Base-by-base conservation (phyloP, 2,329 filamentous ascomycete genomes). In the Pseudogymnoascus sp. region DNA sequence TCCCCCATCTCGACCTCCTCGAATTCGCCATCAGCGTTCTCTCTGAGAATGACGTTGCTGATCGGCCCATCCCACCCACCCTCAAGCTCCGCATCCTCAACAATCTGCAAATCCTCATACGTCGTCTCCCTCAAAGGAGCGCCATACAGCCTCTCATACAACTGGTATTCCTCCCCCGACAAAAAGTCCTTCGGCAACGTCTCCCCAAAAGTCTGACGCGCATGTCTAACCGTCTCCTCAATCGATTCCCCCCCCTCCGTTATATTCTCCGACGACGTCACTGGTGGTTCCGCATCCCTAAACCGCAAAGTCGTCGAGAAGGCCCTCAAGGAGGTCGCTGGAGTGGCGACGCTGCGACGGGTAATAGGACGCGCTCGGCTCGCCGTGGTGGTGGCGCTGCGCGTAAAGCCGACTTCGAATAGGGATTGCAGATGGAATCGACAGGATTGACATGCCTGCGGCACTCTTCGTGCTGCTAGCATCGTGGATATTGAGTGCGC, bases 121-220 rank as follows among this genome's bases (percentile, higher is more conserved):
- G 71, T 74, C 1, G 84, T 87, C 62, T 83, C 80, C 45, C 86
- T 81, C 66, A 90, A 73, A 1, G 92, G 91, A 36, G 86, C 80
- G 1, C 93, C 93, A 73, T 95, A 97, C 14, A 96, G 77, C 67
- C 91, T 82, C 71, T 89, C 86, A 74, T 96, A 96, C 0, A 96
- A 77, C 59, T 77, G 78, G 70, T 88, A 86, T 73, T 96, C 92
- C 62, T 88, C 83, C 0, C 81, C 79, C 36, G 80, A 86, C 61
- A 97, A 75, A 69, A 90, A 85, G 36, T 82, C 86, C 34, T 85
- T 83, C 0, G 93, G 93, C 23, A 97, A 75, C 0, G 82, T 86
- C 70, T 95, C 87, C 66, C 91, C 88, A 73, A 91, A 96, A 7
- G 84, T 81, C 67, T 90, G 87, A 69, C 88, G 85, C 37, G 90